Base-by-base conservation (phyloP, 805 yeast genomes). In the Torulaspora gathmanii region DNA sequence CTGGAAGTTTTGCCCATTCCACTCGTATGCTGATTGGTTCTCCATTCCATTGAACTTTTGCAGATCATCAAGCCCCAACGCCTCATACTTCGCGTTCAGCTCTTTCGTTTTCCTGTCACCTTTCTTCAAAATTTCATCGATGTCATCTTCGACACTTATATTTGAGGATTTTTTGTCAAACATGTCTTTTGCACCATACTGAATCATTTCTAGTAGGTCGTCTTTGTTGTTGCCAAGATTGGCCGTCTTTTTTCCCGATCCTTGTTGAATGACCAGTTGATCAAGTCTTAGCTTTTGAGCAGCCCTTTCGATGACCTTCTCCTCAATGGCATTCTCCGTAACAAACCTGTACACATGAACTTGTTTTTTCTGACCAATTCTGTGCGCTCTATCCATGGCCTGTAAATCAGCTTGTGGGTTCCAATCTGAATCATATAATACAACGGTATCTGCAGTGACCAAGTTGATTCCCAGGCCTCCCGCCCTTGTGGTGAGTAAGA, bases 321-420 rank as follows among this genome's bases (percentile, higher is more conserved):
- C 99, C 61, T 91, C 99, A 56, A 91, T 87, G 1, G 98, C 96
- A 67, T 87, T 81, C 61, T 91, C 98, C 2, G 97, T 91, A 22
- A 91, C 95, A 68, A 91, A 87, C 53, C 99, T 72, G 64, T 77
- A 91, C 15, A 91, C 98, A 56, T 82, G 77, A 7, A 91, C 99
- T 69, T 91, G 99, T 61, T 91, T 91, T 63, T 86, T 91, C 65
- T 90, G 98, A 15, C 98, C 98, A 61, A 90, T 90, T 72, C 98
- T 80, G 62, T 90, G 98, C 1, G 97, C 98, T 61, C 98, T 78
- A 65, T 91, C 98, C 98, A 90, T 90, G 1, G 97, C 97, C 69
- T 90, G 98, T 57, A 90, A 72, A 72, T 90, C 98, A 0, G 96
- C 97, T 63, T 90, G 98, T 1, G 98, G 98, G 61, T 90, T 90